These are phyloP conservation scores for Globisporangium cylindrosporum DNA, from an alignment of 352 stramenopile species.

Conservation along the genomic window DNA sequence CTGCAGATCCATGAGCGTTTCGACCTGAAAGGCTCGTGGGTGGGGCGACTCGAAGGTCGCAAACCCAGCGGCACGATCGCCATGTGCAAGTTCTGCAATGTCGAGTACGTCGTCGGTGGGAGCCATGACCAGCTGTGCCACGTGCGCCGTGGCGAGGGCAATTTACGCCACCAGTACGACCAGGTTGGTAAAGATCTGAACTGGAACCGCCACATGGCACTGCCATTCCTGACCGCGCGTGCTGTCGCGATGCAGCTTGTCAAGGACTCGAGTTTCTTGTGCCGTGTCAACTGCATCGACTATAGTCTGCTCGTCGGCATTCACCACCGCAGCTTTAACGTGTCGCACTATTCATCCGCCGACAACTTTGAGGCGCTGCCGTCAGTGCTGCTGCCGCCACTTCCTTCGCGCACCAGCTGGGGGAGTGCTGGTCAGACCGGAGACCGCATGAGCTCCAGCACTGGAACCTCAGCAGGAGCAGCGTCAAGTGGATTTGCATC, in stretches of 20 bases:
- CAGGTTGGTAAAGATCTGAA: conserved; percentile 84
- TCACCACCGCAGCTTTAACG: conserved; percentile 87
- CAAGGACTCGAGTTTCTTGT: conserved; percentile 88
- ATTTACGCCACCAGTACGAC: conserved; percentile 73
- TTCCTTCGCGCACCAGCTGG: conserved; percentile 16
- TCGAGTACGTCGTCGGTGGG: conserved; percentile 62
- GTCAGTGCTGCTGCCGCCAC: conserved; percentile 1
- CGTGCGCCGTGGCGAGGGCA: conserved; percentile 57
- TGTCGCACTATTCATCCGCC: conserved; percentile 67
- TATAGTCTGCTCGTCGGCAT: conserved; percentile 94
- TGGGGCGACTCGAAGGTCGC: conserved; percentile 68
- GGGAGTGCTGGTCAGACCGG: conserved; percentile 1
- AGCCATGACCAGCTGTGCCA: conserved; percentile 69
- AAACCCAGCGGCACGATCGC: conserved; percentile 69
- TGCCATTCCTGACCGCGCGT: conserved; percentile 48
- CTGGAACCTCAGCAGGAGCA: background rate
- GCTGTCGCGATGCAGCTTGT: conserved; percentile 72
- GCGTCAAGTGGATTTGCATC: background rate
- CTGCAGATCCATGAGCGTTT: conserved; percentile 81
- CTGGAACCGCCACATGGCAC: conserved; percentile 79
- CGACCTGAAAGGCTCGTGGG: conserved; percentile 84
- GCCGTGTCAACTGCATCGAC: conserved; percentile 93
- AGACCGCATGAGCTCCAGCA: conserved; percentile 22
- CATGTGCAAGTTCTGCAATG: conserved; percentile 72
- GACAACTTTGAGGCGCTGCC: conserved; percentile 39